Conservation (phyloP, 148 eudicot species). For the Oxyria digyna region DNA sequence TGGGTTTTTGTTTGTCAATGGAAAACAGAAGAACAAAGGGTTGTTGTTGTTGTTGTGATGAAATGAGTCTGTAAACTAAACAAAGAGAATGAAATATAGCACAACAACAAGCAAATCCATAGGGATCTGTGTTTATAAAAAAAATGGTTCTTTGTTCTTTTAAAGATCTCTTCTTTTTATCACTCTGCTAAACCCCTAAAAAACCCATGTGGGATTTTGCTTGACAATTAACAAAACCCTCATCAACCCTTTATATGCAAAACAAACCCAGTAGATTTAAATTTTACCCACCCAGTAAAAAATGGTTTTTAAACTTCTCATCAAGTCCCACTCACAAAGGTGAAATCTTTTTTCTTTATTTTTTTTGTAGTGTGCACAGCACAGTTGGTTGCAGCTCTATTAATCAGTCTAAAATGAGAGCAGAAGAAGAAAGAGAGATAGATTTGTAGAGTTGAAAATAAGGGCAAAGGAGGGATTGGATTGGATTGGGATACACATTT, state of each 20-base stretch:
- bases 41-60: too few relatives aligned
- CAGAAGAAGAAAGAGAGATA: neutral
- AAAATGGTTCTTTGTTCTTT: neutral
- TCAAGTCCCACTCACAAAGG: slow-evolving; percentile 4
- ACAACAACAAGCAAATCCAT: slow-evolving; percentile 10
- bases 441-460: neutral
- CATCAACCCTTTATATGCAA: neutral
- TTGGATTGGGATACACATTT: neutral
- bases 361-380: neutral
- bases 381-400: slow-evolving; percentile 10
- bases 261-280: neutral
- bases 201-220: neutral
- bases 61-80: slow-evolving; percentile 4
- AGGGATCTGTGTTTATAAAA: slow-evolving; percentile 16
- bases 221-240: neutral
- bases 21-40: neutral
- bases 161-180: slow-evolving; percentile 10
- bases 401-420: slow-evolving; percentile 1
- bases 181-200: neutral
- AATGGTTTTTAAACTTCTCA: neutral
- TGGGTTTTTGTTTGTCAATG: neutral
- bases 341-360: neutral
- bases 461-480: slow-evolving; percentile 12
- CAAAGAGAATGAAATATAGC: slow-evolving; percentile 11
- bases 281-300: slow-evolving; percentile 4